Evolutionary conservation across 345 rosid genomes (phyloP), one percentile per base, ranked within the genome.

Genomic region (Gossypium herbaceum): DNA sequence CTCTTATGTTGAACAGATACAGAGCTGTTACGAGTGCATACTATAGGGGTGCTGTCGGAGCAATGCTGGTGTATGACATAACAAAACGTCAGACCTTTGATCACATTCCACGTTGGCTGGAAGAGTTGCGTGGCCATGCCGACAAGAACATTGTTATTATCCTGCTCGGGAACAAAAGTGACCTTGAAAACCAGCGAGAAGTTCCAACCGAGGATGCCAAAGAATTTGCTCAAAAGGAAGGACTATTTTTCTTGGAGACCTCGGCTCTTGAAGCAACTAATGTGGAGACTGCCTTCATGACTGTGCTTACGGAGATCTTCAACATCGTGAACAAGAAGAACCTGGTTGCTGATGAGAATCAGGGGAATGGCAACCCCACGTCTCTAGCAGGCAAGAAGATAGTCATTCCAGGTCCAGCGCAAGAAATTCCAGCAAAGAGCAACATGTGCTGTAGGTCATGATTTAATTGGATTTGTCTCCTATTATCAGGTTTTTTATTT

Each of bases 11-110:
- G 27, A 74, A 64, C 87, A 91, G 96, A 66, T 91, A 91, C 75
- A 87, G 94, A 81, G 94, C 94, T 0, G 97, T 92, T 43, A 92
- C 97, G 24, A 92, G 94, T 75, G 94, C 97, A 47, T 92, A 88
- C 72, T 92, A 92, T 76, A 84, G 97, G 73, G 97, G 97, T 62
- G 94, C 97, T 27, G 91, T 92, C 15, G 97, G 97, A 47, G 94
- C 97, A 29, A 90, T 92, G 93, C 79, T 92, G 60, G 97, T 92
- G 24, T 92, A 87, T 2, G 94, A 92, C 65, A 86, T 90, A 60
- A 85, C 90, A 5, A 92, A 89, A 60, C 89, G 90, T 0, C 89
- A 87, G 69, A 87, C 91, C 58, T 92, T 92, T 41, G 97, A 92
- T 22, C 97, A 92, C 80, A 92, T 92, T 71, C 92, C 94, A 12